These are phyloP conservation scores for Paramecium pentaurelia DNA, from an alignment of 73 alveolate genomes.

Conservation along the genomic window DNA sequence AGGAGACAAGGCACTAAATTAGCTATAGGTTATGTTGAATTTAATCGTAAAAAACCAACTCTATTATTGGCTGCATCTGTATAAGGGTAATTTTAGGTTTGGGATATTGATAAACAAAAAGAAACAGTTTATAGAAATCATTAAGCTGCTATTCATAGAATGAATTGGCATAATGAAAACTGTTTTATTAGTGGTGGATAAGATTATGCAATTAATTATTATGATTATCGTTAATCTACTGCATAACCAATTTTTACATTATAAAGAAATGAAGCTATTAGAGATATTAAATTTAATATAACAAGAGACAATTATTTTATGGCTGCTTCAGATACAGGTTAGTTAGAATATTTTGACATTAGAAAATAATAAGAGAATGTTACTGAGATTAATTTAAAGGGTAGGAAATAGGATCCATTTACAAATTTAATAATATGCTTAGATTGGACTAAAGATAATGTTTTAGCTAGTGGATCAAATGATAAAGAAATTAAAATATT, in stretches of 20 bases:
- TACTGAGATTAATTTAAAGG: not conserved
- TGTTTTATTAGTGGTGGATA: slow-evolving; percentile 1
- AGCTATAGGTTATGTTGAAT: slow-evolving; percentile 33
- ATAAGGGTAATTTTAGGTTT: not conserved
- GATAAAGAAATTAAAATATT: slow-evolving; percentile 32
- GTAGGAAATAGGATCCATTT: not conserved
- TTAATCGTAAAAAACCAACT: not conserved
- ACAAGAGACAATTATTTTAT: not conserved
- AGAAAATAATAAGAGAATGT: not conserved
- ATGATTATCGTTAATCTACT: not conserved
- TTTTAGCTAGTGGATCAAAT: slow-evolving; percentile 40
- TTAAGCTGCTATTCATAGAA: slow-evolving; percentile 4
- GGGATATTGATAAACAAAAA: not conserved
- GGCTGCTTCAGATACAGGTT: slow-evolving; percentile 26
- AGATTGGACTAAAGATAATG: slow-evolving; percentile 6
- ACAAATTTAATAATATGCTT: not conserved
- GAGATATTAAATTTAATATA: not conserved
- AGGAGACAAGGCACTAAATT: not conserved
- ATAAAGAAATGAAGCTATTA: not conserved
- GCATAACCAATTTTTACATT: not conserved
- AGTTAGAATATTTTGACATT: slow-evolving; percentile 10
- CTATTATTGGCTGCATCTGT: slow-evolving; percentile 24
- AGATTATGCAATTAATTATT: not conserved
- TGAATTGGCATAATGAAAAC: slow-evolving; percentile 33
- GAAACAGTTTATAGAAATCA: not conserved